A percentile compares a stretch with the other conserved stretches of the same genome.
Conservation (phyloP, 2,329 filamentous ascomycete species). For the Fusarium musae region DNA sequence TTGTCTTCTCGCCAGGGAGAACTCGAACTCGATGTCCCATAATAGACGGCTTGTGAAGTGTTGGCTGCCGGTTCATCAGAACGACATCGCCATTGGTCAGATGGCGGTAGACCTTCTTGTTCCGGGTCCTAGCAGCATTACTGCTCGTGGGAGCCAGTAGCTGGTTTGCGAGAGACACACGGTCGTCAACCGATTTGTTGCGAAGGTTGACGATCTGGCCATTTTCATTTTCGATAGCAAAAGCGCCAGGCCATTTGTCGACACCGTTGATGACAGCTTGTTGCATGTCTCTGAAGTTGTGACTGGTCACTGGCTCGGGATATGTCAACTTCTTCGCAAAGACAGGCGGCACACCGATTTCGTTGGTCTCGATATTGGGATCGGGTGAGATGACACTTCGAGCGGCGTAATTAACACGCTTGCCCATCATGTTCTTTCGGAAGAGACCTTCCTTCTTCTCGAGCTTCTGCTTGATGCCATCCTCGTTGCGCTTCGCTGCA, state of each 20-base stretch:
- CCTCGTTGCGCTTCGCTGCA: conserved; percentile 81
- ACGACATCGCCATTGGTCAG: conserved; percentile 97
- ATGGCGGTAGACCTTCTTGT: conserved; percentile 97
- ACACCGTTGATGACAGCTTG: conserved; percentile 95
- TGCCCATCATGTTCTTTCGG: conserved; percentile 99
- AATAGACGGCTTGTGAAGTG: conserved; percentile 97
- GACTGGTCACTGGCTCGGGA: conserved; percentile 95
- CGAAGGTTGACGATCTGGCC: conserved; percentile 90
- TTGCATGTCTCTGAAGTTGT: conserved; percentile 96
- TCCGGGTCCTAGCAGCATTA: conserved; percentile 78
- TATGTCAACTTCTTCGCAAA: conserved; percentile 97
- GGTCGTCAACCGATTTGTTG: conserved; percentile 88
- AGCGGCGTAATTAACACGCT: conserved; percentile 98
- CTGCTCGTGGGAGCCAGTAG: conserved; percentile 85
- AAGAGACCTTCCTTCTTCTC: conserved; percentile 99
- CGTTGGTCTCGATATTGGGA: conserved; percentile 98
- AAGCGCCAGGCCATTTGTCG: conserved; percentile 92
- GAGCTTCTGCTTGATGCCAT: conserved; percentile 96
- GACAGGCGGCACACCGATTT: conserved; percentile 97
- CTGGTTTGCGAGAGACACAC: conserved; percentile 90
- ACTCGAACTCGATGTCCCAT: conserved; percentile 97
- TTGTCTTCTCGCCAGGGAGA: conserved; percentile 92
- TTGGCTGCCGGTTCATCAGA: conserved; percentile 98
- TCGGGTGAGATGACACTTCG: conserved; percentile 98
- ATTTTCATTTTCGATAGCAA: conserved; percentile 95